Conservation (phyloP, 345 rosid genomes). For the Murraya koenigii region DNA sequence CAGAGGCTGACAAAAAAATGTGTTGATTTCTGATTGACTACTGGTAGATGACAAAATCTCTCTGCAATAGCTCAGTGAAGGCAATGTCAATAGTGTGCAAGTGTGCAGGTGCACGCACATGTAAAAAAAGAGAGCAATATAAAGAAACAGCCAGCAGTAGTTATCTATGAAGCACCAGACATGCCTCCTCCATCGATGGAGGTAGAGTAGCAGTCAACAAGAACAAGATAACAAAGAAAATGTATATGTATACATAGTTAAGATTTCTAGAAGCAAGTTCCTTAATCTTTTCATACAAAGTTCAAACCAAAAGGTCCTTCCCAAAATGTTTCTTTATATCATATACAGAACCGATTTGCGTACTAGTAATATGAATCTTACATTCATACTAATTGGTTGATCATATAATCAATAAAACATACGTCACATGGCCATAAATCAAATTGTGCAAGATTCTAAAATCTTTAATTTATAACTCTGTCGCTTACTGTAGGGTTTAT, state of each 20-base stretch:
- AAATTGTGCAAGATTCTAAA: not conserved
- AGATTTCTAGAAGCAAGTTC: not conserved
- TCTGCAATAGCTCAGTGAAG: not conserved
- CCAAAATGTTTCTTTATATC: too few relatives aligned
- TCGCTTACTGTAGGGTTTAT: not conserved
- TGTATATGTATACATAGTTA: not conserved
- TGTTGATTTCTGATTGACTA: too few relatives aligned
- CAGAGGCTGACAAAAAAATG: too few relatives aligned
- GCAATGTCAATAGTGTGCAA: too few relatives aligned
- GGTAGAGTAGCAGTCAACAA: not conserved
- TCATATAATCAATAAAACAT: not conserved
- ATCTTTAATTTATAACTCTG: not conserved
- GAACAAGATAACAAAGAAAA: not conserved
- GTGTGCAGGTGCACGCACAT: not conserved
- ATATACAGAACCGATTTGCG: not conserved
- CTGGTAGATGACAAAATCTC: too few relatives aligned
- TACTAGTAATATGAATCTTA: not conserved
- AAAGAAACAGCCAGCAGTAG: not conserved
- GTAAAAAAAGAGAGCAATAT: too few relatives aligned
- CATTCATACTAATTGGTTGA: too few relatives aligned
- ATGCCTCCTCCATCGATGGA: not conserved
- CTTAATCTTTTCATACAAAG: not conserved
- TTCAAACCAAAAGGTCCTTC: too few relatives aligned
- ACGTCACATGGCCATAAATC: not conserved
- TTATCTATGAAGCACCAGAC: not conserved